Evolutionary conservation across 2,329 filamentous ascomycete genomes (phyloP).

Genomic region (Fusarium sororula): DNA sequence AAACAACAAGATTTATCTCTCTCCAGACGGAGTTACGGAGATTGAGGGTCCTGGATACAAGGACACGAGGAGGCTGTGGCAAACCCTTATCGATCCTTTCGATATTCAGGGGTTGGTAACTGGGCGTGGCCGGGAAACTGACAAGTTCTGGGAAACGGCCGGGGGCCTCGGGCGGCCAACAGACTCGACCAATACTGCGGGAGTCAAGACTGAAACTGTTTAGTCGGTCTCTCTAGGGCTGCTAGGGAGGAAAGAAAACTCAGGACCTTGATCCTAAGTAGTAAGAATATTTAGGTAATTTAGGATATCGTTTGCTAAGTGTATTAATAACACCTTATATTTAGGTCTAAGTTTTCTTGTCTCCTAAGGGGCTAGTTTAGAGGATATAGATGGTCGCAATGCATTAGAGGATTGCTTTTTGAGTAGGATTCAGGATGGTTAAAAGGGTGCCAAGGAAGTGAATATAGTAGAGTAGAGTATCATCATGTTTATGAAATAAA

Average conservation of each 20-base stretch:
- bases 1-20: slow-evolving; percentile 60
- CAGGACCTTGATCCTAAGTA: too few relatives aligned
- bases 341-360: too few relatives aligned
- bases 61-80: slow-evolving; percentile 55
- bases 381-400: background rate
- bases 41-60: slow-evolving; percentile 59
- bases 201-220: slow-evolving; percentile 8
- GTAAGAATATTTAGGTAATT: too few relatives aligned
- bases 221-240: background rate
- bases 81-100: slow-evolving; percentile 55
- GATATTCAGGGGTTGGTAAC: slow-evolving; percentile 49
- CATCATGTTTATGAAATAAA: slow-evolving; percentile 1
- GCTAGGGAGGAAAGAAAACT: too few relatives aligned
- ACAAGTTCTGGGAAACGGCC: slow-evolving; percentile 49
- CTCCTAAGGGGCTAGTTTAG: background rate
- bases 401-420: background rate
- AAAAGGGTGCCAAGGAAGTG: too few relatives aligned
- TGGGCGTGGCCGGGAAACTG: slow-evolving; percentile 43
- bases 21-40: slow-evolving; percentile 59
- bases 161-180: background rate
- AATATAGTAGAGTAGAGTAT: background rate
- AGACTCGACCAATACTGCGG: background rate
- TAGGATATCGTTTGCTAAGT: too few relatives aligned
- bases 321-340: too few relatives aligned
- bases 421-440: background rate